Evolutionary conservation across 805 yeast genomes (phyloP).

Genomic region (Metschnikowia cerradonensis): DNA sequence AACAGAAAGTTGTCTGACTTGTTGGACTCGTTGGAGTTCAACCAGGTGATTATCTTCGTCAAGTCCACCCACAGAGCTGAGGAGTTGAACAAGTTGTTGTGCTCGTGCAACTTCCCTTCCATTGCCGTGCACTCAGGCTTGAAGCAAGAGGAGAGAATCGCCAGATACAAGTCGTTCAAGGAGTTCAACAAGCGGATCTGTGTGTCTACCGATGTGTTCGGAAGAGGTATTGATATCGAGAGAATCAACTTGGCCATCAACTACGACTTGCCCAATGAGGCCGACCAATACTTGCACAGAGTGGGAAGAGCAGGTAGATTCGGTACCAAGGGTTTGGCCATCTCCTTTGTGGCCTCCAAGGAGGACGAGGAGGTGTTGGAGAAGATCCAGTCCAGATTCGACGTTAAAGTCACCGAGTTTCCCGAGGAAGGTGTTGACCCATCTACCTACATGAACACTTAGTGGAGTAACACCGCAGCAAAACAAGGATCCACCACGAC

Average conservation of each 20-base stretch:
- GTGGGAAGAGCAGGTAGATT: conserved; percentile 99
- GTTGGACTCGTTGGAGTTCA: conserved; percentile 90
- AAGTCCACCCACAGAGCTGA: conserved; percentile 88
- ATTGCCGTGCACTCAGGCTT: conserved; percentile 94
- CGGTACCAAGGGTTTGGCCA: conserved; percentile 97
- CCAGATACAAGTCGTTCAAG: conserved; percentile 91
- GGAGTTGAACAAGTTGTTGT: conserved; percentile 81
- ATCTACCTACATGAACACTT: conserved; percentile 95
- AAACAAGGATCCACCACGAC: background rate
- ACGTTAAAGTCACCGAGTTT: conserved; percentile 89
- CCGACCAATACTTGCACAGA: conserved; percentile 97
- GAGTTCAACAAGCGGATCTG: conserved; percentile 98
- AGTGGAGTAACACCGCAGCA: conserved; percentile 14
- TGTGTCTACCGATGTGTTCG: conserved; percentile 97
- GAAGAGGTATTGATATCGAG: conserved; percentile 99
- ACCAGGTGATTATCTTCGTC: conserved; percentile 96
- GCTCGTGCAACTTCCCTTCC: conserved; percentile 93
- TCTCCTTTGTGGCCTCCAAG: conserved; percentile 80
- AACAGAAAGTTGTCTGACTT: conserved; percentile 89
- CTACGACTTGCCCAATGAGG: conserved; percentile 93
- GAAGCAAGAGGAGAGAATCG: conserved; percentile 97
- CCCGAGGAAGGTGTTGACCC: conserved; percentile 98
- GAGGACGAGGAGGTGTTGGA: conserved; percentile 87
- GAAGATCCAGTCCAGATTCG: conserved; percentile 95
- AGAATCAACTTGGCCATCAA: conserved; percentile 97